These are phyloP conservation scores for Dictyostelium intermedium DNA, from an alignment of 78 protist species.

Conservation along the genomic window DNA sequence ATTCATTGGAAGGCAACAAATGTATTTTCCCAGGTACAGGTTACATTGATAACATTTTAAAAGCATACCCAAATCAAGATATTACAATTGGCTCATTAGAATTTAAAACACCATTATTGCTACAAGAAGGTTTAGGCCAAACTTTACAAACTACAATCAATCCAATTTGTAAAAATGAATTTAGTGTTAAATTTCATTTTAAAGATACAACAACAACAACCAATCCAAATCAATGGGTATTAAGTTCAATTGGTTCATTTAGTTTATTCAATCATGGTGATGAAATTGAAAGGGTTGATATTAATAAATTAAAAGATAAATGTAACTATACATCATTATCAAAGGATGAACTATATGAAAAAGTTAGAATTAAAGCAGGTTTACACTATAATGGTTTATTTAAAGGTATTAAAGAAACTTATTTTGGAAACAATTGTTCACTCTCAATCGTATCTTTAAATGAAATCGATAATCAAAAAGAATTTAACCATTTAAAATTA, in stretches of 20 bases:
- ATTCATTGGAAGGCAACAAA: background rate
- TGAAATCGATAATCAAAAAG: background rate
- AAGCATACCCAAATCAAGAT: background rate
- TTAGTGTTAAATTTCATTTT: background rate
- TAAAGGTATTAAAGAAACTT: background rate
- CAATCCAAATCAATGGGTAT: background rate
- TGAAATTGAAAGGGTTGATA: background rate
- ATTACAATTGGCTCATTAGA: conserved; percentile 5
- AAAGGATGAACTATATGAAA: conserved; percentile 3
- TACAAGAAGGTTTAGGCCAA: background rate
- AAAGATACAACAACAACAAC: background rate
- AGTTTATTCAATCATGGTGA: background rate
- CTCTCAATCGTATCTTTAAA: background rate
- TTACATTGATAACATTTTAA: conserved; percentile 27
- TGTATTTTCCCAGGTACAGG: conserved; percentile 33
- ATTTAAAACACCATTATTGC: conserved; percentile 39
- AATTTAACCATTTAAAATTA: background rate
- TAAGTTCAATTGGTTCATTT: background rate
- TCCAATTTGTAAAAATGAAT: background rate
- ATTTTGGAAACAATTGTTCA: conserved; percentile 12
- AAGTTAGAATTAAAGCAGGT: background rate
- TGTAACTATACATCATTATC: conserved; percentile 18
- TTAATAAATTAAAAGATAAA: background rate
- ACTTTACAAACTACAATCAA: background rate
- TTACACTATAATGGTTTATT: background rate